Evolutionary conservation across 345 rosid genomes (phyloP).

Genomic region (Ceriops decandra): DNA sequence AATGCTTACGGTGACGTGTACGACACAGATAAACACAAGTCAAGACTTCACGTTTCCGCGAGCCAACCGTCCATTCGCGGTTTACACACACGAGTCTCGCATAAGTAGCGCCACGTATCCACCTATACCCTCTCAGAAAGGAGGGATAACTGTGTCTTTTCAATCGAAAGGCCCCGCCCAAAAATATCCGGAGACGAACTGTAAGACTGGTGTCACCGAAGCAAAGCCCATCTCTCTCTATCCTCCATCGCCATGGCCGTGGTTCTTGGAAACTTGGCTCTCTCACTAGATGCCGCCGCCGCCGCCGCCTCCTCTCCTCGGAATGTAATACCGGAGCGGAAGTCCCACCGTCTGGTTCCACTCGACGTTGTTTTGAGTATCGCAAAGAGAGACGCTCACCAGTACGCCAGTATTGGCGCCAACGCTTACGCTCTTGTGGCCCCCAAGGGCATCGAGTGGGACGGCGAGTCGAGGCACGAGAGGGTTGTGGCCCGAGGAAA

Average conservation of each 20-base stretch:
- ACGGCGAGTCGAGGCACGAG: constrained; percentile 45
- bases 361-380: constrained; percentile 48
- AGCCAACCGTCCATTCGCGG: neutral
- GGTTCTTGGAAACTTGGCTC: constrained; percentile 63
- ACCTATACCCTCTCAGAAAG: no score
- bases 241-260: constrained; percentile 47
- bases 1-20: constrained; percentile 18
- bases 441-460: constrained; percentile 48
- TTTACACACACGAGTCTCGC: constrained; percentile 42
- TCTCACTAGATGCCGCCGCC: constrained; percentile 45
- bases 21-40: constrained; percentile 3
- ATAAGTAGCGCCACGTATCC: constrained; percentile 30
- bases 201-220: neutral
- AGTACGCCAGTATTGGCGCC: constrained; percentile 26
- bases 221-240: constrained; percentile 10
- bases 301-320: constrained; percentile 31
- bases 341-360: constrained; percentile 37
- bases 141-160: neutral
- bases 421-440: constrained; percentile 9
- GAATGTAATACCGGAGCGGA: constrained; percentile 49
- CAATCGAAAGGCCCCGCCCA: constrained; percentile 23
- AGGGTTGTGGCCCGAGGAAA: constrained; percentile 47
- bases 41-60: constrained; percentile 7
- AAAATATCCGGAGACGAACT: no score
- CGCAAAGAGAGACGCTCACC: constrained; percentile 48